A percentile compares a stretch with the other conserved stretches of the same genome.
Conservation (phyloP, 805 yeast genomes). For the Kuraishia cidri region DNA sequence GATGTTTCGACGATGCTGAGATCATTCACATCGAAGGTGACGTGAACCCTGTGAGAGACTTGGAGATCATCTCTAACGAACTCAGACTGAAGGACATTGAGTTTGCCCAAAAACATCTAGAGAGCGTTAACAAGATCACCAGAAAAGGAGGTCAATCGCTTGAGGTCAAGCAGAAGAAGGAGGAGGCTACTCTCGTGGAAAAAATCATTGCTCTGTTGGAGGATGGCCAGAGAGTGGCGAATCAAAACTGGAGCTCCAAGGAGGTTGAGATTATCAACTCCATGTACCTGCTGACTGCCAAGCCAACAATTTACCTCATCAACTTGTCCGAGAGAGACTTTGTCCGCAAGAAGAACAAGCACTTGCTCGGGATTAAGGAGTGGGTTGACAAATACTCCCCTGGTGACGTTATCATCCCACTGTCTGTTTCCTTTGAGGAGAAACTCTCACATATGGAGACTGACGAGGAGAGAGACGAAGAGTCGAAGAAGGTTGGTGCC, state of each 20-base stretch:
- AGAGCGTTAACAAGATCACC: slow-evolving; percentile 45
- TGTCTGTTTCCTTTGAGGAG: slow-evolving; percentile 89
- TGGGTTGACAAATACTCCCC: slow-evolving; percentile 71
- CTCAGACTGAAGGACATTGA: slow-evolving; percentile 95
- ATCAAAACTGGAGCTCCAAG: slow-evolving; percentile 48
- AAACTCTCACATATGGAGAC: slow-evolving; percentile 81
- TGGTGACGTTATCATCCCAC: slow-evolving; percentile 80
- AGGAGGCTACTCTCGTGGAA: slow-evolving; percentile 49
- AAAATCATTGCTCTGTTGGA: slow-evolving; percentile 55
- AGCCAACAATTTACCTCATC: slow-evolving; percentile 74
- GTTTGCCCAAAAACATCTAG: slow-evolving; percentile 60
- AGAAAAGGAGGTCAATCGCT: slow-evolving; percentile 59
- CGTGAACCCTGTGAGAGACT: slow-evolving; percentile 91
- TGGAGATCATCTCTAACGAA: slow-evolving; percentile 86
- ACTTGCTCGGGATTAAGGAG: slow-evolving; percentile 35
- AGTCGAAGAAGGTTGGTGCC: slow-evolving; percentile 25
- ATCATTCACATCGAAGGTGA: slow-evolving; percentile 96
- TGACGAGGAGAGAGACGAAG: slow-evolving; percentile 33
- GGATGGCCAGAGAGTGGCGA: slow-evolving; percentile 53
- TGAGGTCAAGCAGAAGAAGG: slow-evolving; percentile 56
- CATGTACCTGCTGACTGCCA: slow-evolving; percentile 73
- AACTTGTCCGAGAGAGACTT: slow-evolving; percentile 71
- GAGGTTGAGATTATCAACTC: slow-evolving; percentile 64
- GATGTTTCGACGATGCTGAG: slow-evolving; percentile 97
- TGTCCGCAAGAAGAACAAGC: slow-evolving; percentile 40